Evolutionary conservation across 768 basidiomycete species (phyloP).

Genomic region (Gloeostereum incarnatum): DNA sequence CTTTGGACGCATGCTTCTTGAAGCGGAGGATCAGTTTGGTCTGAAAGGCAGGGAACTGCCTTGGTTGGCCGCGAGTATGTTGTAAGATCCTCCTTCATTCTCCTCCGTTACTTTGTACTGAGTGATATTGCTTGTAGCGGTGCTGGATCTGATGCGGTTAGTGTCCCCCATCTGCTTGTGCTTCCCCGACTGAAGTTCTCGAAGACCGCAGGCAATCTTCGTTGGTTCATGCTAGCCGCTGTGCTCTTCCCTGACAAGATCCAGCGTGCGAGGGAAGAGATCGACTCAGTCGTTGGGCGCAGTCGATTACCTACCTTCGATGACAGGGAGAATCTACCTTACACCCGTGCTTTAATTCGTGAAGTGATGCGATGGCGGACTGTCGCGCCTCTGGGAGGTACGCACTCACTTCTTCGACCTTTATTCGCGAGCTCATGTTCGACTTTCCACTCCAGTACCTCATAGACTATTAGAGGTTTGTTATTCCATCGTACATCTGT

Average conservation of each 20-base stretch:
- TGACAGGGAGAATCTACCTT: constrained; percentile 9
- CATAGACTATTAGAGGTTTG: too few relatives aligned
- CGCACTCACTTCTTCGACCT: too few relatives aligned
- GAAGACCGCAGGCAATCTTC: constrained; percentile 11
- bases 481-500: too few relatives aligned
- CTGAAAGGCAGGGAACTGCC: not conserved
- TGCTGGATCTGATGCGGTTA: not conserved
- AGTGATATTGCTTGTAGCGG: not conserved
- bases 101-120: not conserved
- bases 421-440: too few relatives aligned
- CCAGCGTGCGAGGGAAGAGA: constrained; percentile 13
- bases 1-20: not conserved
- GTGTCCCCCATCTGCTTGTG: not conserved
- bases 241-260: constrained; percentile 9
- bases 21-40: not conserved
- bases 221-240: constrained; percentile 14
- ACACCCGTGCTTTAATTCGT: constrained; percentile 9
- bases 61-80: not conserved
- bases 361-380: too few relatives aligned
- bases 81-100: not conserved
- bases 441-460: too few relatives aligned
- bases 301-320: constrained; percentile 11
- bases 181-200: not conserved
- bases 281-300: constrained; percentile 11
- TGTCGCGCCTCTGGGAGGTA: too few relatives aligned